A percentile compares a stretch with the other conserved stretches of the same genome.
These are phyloP conservation scores for Myxozyma sirexii DNA, from an alignment of 805 yeast species.

Conservation along the genomic window DNA sequence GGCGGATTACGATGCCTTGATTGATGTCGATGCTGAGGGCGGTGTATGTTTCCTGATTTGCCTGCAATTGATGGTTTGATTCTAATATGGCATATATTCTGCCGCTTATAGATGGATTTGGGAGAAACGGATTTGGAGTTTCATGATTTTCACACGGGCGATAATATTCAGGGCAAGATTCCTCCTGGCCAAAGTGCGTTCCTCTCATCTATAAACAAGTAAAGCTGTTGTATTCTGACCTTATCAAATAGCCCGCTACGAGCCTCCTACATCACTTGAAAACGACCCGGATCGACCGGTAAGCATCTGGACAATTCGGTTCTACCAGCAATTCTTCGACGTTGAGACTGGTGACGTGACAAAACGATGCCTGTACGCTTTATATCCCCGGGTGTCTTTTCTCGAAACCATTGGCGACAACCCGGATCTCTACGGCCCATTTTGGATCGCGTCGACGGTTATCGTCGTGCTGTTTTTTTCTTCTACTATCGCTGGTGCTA, in stretches of 20 bases:
- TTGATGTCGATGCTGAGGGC: slow-evolving; percentile 33
- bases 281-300: slow-evolving; percentile 27
- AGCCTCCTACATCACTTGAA: slow-evolving; percentile 18
- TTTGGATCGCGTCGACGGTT: slow-evolving; percentile 88
- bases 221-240: not conserved
- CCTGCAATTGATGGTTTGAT: not conserved
- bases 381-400: slow-evolving; percentile 54
- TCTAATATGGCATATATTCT: not conserved
- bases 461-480: slow-evolving; percentile 74
- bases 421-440: slow-evolving; percentile 82
- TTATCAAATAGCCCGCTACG: slow-evolving; percentile 10
- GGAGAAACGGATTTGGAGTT: slow-evolving; percentile 36
- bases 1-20: slow-evolving; percentile 29
- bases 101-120: slow-evolving; percentile 27
- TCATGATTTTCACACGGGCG: slow-evolving; percentile 35
- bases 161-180: slow-evolving; percentile 30
- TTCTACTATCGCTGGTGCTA: slow-evolving; percentile 65
- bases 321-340: slow-evolving; percentile 56
- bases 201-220: not conserved
- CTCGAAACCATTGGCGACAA: slow-evolving; percentile 48
- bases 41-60: slow-evolving; percentile 11
- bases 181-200: slow-evolving; percentile 26
- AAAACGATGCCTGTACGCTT: slow-evolving; percentile 54
- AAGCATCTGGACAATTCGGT: slow-evolving; percentile 28
- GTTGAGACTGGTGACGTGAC: slow-evolving; percentile 66